Evolutionary conservation across 2,329 filamentous ascomycete species (phyloP), one percentile per base, ranked within the genome.

Genomic region (Alternaria infectoria): DNA sequence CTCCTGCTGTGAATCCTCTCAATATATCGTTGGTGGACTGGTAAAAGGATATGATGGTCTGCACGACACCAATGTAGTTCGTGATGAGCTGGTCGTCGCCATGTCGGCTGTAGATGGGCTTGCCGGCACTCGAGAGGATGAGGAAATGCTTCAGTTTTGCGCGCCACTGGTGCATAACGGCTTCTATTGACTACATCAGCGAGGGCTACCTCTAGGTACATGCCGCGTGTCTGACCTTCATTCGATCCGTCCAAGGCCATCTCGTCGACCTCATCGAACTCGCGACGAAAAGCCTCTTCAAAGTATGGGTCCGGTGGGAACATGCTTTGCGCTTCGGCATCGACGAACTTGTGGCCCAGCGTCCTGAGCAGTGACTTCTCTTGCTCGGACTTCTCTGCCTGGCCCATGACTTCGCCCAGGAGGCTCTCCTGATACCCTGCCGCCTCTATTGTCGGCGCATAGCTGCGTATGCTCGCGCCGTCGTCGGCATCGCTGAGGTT

Each of bases 31-130:
- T 87, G 9, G 90, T 87, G 49, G 90, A 90, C 77, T 97, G 91
- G 76, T 96, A 98, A 77, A 97, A 97, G 1, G 96, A 98, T 66
- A 99, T 97, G 71, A 99, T 95, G 46, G 96, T 99, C 78, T 98
- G 96, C 2, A 97, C 90, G 17, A 99, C 91, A 44, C 96, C 96
- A 78, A 98, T 95, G 72, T 96, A 97, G 54, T 92, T 91, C 72
- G 96, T 97, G 76, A 98, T 93, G 46, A 98, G 84, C 58, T 91
- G 89, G 69, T 97, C 87, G 71, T 97, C 93, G 44, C 96, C 96
- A 77, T 99, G 95, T 52, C 96, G 88, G 74, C 93, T 98, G 85
- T 95, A 99, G 52, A 99, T 96, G 11, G 96, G 96, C 79, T 99
- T 99, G 19, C 96, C 96, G 10, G 96, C 95, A 13, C 93, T 95